Evolutionary conservation across 768 basidiomycete species (phyloP), one percentile per base, ranked within the genome.

Genomic region (Mycena metata): DNA sequence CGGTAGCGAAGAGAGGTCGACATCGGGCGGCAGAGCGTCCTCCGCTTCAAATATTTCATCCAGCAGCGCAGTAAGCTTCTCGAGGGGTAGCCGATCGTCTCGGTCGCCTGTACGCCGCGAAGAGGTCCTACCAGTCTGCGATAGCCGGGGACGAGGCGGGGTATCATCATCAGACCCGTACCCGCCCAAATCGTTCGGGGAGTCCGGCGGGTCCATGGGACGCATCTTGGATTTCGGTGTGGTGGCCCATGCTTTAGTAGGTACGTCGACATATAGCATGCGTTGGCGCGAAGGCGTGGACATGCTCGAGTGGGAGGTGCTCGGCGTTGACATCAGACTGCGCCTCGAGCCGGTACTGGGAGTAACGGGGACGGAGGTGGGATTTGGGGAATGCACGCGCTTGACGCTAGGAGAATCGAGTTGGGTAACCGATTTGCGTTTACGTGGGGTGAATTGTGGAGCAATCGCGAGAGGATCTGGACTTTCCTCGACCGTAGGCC

Each of bases 11-110:
- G 75, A 67, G n/a, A 80, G 67, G 43, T 85, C 83, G 2, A 82
- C 77, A 55, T 92, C 90, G 0, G 88, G 80, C 3, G 90, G 85
- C 17, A 95, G 80, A 0, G 84, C 77, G 75, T 96, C 96, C 72
- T 94, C 90, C 0, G 92, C 90, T 69, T 93, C 91, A 63, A 97
- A 93, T 17, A 98, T 86, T 60, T 97, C 95, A 70, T 96, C 94
- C 1, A 97, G 81, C 19, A 95, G 80, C 3, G 89, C 88, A 0
- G 82, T 83, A 12, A 99, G 83, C 76, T 93, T 96, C 74, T 96
- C 92, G 5, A 93, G 78, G 0, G 92, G 91, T 2, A 79, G 92
- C 91, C 93, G 83, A 24, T 92, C 92, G 73, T 95, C 93, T 43
- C 94, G 83, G 60, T 92, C 93, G 5, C 92, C 92, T 1, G 89